Evolutionary conservation across 2,329 filamentous ascomycete species (phyloP), one percentile per base, ranked within the genome.

Genomic region (Colletotrichum sp.): DNA sequence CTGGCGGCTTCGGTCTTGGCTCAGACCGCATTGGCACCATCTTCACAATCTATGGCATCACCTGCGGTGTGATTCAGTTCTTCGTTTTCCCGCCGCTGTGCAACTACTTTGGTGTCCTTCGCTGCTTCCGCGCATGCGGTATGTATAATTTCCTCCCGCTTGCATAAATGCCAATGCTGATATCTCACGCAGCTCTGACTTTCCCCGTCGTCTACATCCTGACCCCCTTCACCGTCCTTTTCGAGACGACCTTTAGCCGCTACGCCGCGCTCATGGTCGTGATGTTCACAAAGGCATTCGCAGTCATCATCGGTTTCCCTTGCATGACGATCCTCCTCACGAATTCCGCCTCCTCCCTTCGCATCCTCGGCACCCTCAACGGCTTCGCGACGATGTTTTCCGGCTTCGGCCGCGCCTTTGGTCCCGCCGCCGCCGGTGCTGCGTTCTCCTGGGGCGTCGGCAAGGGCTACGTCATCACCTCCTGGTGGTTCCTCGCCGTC

Each of bases 331-430:
- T 99, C 79, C 88, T 99, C 64, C 90, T 99, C 34, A 95, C 95
- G 76, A 98, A 99, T 84, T 94, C 95, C 18, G 95, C 96, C 0
- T 95, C 96, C 0, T 96, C 94, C 9, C 94, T 94, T 72, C 91
- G 95, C 66, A 94, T 98, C 2, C 92, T 99, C 3, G 97, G 97
- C 4, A 96, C 95, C 1, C 94, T 99, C 71, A 99, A 99, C 81
- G 97, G 96, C 4, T 92, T 98, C 77, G 96, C 95, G 0, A 98
- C 96, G 0, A 94, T 94, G 72, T 92, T 96, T 39, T 94, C 93
- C 78, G 96, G 95, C 1, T 84, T 98, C 7, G 96, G 96, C 3
- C 89, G 96, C 65, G 96, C 95, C 1, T 81, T 90, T 1, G 97
- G 97, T 0, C 96, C 97, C 0, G 94, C 95, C 0, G 84, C 94